Base-by-base conservation (phyloP, 495 filamentous ascomycete genomes). In the Penicilliopsis zonata region DNA sequence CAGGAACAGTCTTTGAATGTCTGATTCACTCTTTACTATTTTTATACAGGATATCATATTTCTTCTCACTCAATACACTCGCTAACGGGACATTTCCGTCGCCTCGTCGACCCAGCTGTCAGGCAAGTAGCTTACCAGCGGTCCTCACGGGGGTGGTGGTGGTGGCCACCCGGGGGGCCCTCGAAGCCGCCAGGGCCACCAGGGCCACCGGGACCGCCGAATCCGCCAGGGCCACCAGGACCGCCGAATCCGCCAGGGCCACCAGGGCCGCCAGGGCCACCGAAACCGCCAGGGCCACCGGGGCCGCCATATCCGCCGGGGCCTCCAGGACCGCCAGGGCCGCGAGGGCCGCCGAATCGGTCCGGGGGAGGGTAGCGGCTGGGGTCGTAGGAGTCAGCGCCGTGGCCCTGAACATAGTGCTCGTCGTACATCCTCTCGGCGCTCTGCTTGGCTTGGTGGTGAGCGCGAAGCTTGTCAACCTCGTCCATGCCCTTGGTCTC, bases 401-500 rank as follows among this genome's bases (percentile, higher is more conserved):
- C 47, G 38, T 67, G 55, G 28, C 50, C 35, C 2, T 50, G 23
- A 27, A 53, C 50, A 51, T 76, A 76, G 43, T 74, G 67, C 47
- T 76, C 57, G 34, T 75, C 67, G 42, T 82, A 82, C 59, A 82
- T 55, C 19, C 67, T 32, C 56, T 79, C 55, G 21, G 71, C 72
- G 43, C 77, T 74, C 62, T 71, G 41, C 59, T 74, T 69, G 30
- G 81, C 80, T 34, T 81, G 66, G 34, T 68, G 63, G 46, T 78
- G 75, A 31, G 78, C 75, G 46, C 64, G 57, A 62, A 82, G 67
- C 27, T 63, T 59, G 57, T 88, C 81, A 36, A 73, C 51, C 45
- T 61, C 69, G 53, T 84, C 76, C 39, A 79, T 63, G 17, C 80
- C 80, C 69, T 82, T 85, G 48, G 73, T 82, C 70, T 87, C 80